Evolutionary conservation across 1,284 basidiomycete species (phyloP).

Genomic region (Boletus semigastroideus): DNA sequence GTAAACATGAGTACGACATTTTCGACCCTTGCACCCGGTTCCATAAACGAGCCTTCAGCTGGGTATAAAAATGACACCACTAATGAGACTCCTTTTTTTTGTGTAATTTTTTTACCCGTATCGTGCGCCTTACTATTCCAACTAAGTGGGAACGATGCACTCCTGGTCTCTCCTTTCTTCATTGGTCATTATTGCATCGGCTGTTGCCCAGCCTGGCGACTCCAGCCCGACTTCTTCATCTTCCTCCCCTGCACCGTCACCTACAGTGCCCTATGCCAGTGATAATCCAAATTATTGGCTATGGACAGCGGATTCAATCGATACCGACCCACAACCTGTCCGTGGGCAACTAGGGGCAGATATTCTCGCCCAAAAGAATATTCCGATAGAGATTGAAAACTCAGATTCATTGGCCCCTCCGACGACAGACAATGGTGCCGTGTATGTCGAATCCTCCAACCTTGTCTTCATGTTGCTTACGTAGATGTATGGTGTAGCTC

Average conservation of each 20-base stretch:
- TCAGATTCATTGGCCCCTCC: constrained; percentile 53
- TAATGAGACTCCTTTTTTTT: not conserved
- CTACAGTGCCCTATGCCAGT: constrained; percentile 35
- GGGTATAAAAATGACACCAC: constrained; percentile 17
- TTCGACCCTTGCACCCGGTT: constrained; percentile 2
- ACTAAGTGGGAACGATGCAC: constrained; percentile 22
- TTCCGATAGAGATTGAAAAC: constrained; percentile 46
- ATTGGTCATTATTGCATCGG: constrained; percentile 22
- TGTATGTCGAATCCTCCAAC: constrained; percentile 23
- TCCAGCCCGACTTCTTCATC: constrained; percentile 18
- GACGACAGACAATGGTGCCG: constrained; percentile 46
- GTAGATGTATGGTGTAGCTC: constrained; percentile 16
- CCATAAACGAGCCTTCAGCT: too few relatives aligned
- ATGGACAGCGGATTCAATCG: constrained; percentile 29
- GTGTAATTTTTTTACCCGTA: constrained; percentile 21
- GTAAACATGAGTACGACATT: not conserved
- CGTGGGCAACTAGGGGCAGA: constrained; percentile 39
- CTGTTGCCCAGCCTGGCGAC: constrained; percentile 17
- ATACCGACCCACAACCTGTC: constrained; percentile 35
- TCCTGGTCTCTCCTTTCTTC: constrained; percentile 30
- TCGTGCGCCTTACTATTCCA: constrained; percentile 13
- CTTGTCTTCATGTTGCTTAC: not conserved
- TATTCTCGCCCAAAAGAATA: constrained; percentile 51
- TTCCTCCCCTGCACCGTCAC: constrained; percentile 25
- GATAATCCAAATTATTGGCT: constrained; percentile 31